A percentile compares a stretch with the other conserved stretches of the same genome.
Conservation (phyloP, 2,329 filamentous ascomycete species). For the Nectriaceae sp. region DNA sequence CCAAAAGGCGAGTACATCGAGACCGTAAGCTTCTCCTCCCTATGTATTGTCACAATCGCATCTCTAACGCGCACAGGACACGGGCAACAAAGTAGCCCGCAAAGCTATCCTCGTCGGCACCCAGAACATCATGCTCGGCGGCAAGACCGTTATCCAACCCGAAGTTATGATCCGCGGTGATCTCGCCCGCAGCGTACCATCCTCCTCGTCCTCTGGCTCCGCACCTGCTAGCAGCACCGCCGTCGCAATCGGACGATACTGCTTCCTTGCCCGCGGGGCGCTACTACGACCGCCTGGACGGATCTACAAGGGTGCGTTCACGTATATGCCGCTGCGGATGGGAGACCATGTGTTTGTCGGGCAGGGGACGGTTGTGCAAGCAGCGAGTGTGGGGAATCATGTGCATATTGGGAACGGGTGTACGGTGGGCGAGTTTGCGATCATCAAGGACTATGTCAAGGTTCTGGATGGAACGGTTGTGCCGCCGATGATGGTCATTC, state of each 20-base stretch:
- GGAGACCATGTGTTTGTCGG: constrained; percentile 95
- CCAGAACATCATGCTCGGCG: constrained; percentile 96
- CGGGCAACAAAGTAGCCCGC: constrained; percentile 96
- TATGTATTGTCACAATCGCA: not conserved
- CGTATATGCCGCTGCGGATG: constrained; percentile 87
- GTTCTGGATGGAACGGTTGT: constrained; percentile 84
- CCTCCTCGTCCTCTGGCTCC: constrained; percentile 39
- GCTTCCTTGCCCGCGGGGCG: constrained; percentile 78
- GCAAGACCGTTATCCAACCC: constrained; percentile 93
- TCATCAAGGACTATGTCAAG: constrained; percentile 91
- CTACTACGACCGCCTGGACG: constrained; percentile 82
- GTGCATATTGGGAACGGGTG: constrained; percentile 81
- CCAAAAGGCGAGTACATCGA: constrained; percentile 94
- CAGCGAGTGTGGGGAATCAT: constrained; percentile 80
- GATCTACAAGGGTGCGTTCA: constrained; percentile 75
- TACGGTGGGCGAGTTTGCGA: constrained; percentile 81
- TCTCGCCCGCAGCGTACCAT: constrained; percentile 62
- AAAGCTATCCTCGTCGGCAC: constrained; percentile 91
- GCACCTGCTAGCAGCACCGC: constrained; percentile 60
- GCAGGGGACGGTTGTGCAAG: constrained; percentile 73
- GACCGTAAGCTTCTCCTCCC: constrained; percentile 60
- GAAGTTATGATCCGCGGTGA: constrained; percentile 95
- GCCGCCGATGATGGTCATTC: constrained; percentile 86
- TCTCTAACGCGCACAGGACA: constrained; percentile 63
- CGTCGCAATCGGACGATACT: constrained; percentile 89